Evolutionary conservation across 177 flowering plant species (phyloP).

Genomic region (Vitis hybrid): DNA sequence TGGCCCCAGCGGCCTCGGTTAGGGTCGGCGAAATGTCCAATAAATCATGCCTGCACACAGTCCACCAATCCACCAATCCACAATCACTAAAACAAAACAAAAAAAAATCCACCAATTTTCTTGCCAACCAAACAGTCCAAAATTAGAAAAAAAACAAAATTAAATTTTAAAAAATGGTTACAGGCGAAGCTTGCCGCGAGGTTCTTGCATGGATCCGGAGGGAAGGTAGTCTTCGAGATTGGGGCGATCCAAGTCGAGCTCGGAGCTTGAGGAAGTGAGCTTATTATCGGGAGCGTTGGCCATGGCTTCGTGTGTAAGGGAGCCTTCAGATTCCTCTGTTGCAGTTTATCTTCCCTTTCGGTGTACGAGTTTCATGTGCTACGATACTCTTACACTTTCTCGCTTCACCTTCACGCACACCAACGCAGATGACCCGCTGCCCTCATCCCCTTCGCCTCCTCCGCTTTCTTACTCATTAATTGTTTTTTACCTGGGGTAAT

Average conservation of each 20-base stretch:
- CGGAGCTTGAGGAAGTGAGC: slow-evolving; percentile 49
- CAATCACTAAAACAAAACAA: not conserved
- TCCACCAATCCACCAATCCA: not conserved
- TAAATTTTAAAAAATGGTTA: slow-evolving; percentile 19
- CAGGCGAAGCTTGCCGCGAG: slow-evolving; percentile 71
- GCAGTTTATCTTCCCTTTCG: not conserved
- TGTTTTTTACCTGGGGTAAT: too few relatives aligned
- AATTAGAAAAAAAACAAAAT: not conserved
- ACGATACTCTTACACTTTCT: too few relatives aligned
- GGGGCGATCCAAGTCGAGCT: slow-evolving; percentile 84
- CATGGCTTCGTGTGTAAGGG: not conserved
- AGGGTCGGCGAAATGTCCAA: slow-evolving; percentile 84
- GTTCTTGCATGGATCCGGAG: slow-evolving; percentile 62
- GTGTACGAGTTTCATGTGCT: too few relatives aligned
- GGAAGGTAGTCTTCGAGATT: slow-evolving; percentile 88
- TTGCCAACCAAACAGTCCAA: not conserved
- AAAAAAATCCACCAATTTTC: not conserved
- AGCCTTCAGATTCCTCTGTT: not conserved
- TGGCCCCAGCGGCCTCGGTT: slow-evolving; percentile 96
- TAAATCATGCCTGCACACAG: slow-evolving; percentile 68
- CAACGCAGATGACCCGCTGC: too few relatives aligned
- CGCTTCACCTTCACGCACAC: too few relatives aligned
- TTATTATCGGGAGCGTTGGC: not conserved
- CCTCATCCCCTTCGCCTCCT: too few relatives aligned
- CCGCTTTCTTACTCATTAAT: too few relatives aligned